Base-by-base conservation (phyloP, 2,329 filamentous ascomycete genomes). In the Neurospora sp. region DNA sequence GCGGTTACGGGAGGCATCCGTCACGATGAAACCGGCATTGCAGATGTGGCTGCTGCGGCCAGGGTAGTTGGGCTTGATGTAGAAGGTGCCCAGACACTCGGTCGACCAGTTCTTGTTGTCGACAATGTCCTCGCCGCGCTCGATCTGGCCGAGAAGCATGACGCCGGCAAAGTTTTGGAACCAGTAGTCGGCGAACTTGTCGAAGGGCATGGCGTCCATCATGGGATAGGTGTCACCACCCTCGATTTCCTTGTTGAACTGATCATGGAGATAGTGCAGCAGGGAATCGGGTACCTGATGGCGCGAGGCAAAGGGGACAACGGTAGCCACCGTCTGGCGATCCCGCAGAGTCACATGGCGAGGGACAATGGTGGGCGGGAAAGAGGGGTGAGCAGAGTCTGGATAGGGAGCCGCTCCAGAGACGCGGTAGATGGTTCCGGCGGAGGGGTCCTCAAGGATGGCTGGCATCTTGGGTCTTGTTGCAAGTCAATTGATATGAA, bases 21-120 rank as follows among this genome's bases (percentile, higher is more conserved):
- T 92, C 71, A 92, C 90, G 68, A 93, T 83, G 77, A 93, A 92
- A 39, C 89, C 90, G 70, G 88, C 94, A 77, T 96, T 97, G 83
- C 92, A 97, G 67, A 97, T 88, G 82, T 97, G 93, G 80, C 91
- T 96, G 81, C 92, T 96, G 70, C 93, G 87, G 66, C 93, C 93
- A 0, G 93, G 93, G 79, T 97, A 97, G 80, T 97, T 97, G 66
- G 93, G 93, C 82, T 96, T 94, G 84, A 97, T 92, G 81, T 96
- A 96, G 81, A 97, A 97, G 81, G 92, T 96, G 70, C 93, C 93
- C 62, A 97, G 83, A 76, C 93, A 97, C 76, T 91, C 86, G 77
- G 89, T 89, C 73, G 88, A 87, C 93, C 93, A 97, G 80, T 95
- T 91, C 73, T 84, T 83, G 79, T 85, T 80, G 80, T 89, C 80